phyloP scores from a whole-genome alignment of 2,329 filamentous ascomycete genomes.

The Anthostomella pinea region DNA sequence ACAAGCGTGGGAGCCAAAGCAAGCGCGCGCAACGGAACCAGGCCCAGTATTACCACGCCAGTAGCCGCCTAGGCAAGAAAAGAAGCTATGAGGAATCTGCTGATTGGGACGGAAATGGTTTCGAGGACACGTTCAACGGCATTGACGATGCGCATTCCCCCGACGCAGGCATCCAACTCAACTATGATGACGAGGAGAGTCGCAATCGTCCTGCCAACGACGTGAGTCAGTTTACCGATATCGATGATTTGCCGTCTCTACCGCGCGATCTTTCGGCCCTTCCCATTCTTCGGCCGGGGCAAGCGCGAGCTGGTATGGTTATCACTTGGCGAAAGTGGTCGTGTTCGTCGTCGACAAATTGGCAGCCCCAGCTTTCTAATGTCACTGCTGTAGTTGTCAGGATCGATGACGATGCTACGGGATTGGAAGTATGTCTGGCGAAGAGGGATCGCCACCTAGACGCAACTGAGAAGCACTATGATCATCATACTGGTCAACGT shows the following conservation, averaged over 20 bases:
- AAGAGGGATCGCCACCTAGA: slow-evolving; percentile 61
- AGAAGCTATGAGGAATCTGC: slow-evolving; percentile 45
- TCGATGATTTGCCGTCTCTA: slow-evolving; percentile 62
- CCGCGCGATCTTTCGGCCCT: slow-evolving; percentile 56
- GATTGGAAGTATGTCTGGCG: slow-evolving; percentile 63
- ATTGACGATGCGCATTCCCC: slow-evolving; percentile 20
- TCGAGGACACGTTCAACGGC: slow-evolving; percentile 38
- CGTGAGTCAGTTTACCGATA: slow-evolving; percentile 44
- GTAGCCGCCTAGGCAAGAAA: slow-evolving; percentile 41
- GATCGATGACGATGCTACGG: slow-evolving; percentile 46
- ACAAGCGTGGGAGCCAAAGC: slow-evolving; percentile 42
- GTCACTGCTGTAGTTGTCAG: slow-evolving; percentile 67
- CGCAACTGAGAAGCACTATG: slow-evolving; percentile 55
- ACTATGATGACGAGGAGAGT: slow-evolving; percentile 40
- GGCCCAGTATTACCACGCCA: slow-evolving; percentile 39
- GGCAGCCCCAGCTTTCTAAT: slow-evolving; percentile 61
- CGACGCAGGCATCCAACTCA: slow-evolving; percentile 35
- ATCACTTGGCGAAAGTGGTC: slow-evolving; percentile 67
- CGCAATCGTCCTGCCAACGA: slow-evolving; percentile 27
- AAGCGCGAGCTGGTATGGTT: slow-evolving; percentile 57
- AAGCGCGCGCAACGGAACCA: slow-evolving; percentile 48
- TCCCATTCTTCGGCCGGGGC: slow-evolving; percentile 44
- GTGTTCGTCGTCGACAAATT: slow-evolving; percentile 59
- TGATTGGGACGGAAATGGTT: slow-evolving; percentile 23
- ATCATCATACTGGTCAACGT: slow-evolving; percentile 66